phyloP scores from a whole-genome alignment of 2,329 filamentous ascomycete genomes.

The Pyrenophora graminea region DNA sequence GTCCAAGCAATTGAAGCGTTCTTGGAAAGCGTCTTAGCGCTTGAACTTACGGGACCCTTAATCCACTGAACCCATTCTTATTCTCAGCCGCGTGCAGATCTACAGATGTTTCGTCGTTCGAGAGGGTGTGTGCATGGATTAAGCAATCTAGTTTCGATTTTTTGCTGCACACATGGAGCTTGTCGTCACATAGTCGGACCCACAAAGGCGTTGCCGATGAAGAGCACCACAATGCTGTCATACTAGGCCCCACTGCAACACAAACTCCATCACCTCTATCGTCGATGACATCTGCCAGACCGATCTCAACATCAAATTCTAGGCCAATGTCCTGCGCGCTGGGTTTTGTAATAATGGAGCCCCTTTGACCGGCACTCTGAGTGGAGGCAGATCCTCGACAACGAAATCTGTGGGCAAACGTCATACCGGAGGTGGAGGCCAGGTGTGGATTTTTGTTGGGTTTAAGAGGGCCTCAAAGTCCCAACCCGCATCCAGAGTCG shows the following conservation, averaged over 20 bases:
- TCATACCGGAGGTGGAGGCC: constrained; percentile 7
- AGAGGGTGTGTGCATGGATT: constrained; percentile 3
- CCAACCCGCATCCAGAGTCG: constrained; percentile 6
- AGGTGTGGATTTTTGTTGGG: constrained; percentile 5
- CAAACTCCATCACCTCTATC: background rate
- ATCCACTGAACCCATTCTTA: constrained; percentile 9
- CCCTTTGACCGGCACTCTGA: constrained; percentile 3
- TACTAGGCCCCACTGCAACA: constrained; percentile 11
- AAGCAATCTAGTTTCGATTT: constrained; percentile 1
- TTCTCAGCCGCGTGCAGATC: constrained; percentile 12
- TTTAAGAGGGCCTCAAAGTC: constrained; percentile 14
- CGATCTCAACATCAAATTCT: constrained; percentile 10
- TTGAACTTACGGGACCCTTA: constrained; percentile 1
- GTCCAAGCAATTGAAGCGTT: constrained; percentile 2
- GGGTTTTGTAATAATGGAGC: constrained; percentile 1
- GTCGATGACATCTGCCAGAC: constrained; percentile 11
- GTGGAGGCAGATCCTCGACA: constrained; percentile 4
- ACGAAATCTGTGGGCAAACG: constrained; percentile 3
- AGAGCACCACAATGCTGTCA: constrained; percentile 4
- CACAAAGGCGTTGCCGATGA: constrained; percentile 4
- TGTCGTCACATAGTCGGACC: constrained; percentile 14
- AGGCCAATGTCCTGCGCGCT: constrained; percentile 4
- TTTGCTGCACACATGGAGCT: constrained; percentile 9
- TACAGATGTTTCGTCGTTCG: constrained; percentile 5
- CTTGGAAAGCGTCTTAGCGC: background rate